Evolutionary conservation across 768 basidiomycete genomes (phyloP).

Genomic region (Trametes cingulata): DNA sequence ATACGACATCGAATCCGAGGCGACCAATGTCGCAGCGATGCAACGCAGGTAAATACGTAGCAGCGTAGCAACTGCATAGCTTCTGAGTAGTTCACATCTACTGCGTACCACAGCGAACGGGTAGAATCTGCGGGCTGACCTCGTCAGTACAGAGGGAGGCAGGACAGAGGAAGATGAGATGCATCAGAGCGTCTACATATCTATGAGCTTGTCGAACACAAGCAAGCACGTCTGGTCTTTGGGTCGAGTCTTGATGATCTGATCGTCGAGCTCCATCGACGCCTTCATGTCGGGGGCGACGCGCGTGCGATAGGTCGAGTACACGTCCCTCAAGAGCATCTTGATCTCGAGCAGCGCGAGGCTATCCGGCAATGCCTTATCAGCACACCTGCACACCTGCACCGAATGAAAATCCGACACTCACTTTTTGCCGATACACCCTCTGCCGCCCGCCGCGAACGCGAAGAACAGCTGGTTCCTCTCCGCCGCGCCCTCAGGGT

Average conservation of each 20-base stretch:
- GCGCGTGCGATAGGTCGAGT: conserved; percentile 17
- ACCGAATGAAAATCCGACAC: too few species aligned
- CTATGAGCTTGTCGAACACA: conserved; percentile 19
- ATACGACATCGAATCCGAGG: too few species aligned
- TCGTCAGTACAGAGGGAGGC: too few species aligned
- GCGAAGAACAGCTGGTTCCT: conserved; percentile 94
- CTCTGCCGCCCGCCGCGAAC: conserved; percentile 23
- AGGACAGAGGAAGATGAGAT: too few species aligned
- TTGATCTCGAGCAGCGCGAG: conserved; percentile 27
- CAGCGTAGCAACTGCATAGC: too few species aligned
- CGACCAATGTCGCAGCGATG: too few species aligned
- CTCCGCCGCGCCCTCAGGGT: conserved; percentile 70
- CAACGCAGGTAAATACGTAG: too few species aligned
- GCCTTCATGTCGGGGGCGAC: conserved; percentile 22
- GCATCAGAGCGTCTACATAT: too few species aligned
- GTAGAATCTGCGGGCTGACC: too few species aligned
- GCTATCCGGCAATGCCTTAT: not conserved
- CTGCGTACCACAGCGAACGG: too few species aligned
- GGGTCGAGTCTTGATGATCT: conserved; percentile 13
- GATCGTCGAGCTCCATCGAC: conserved; percentile 13
- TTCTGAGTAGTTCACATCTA: too few species aligned
- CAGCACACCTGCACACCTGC: too few species aligned
- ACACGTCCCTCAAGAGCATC: conserved; percentile 19
- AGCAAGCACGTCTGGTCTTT: conserved; percentile 24
- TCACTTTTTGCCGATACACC: conserved; percentile 21